These are phyloP conservation scores for Yamadazyma friedrichii DNA, from an alignment of 1,139 yeast species.

Conservation along the genomic window DNA sequence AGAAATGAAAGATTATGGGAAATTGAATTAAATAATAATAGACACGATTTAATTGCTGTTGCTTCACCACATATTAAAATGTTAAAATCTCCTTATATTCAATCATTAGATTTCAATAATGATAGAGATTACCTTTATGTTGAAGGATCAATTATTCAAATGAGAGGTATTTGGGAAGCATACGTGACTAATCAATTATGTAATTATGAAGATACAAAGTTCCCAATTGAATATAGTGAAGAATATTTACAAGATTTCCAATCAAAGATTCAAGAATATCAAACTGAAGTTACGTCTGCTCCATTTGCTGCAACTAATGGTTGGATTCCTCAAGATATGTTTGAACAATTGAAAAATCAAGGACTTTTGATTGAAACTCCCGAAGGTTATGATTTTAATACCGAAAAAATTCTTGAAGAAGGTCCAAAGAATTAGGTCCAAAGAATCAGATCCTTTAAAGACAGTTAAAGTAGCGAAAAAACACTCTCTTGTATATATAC, in stretches of 20 bases:
- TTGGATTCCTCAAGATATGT: constrained; percentile 94
- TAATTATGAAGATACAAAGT: constrained; percentile 38
- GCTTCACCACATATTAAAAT: constrained; percentile 75
- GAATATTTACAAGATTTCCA: constrained; percentile 58
- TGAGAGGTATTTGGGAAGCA: constrained; percentile 73
- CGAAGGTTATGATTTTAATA: constrained; percentile 39
- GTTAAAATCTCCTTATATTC: constrained; percentile 63
- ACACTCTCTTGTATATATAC: background rate
- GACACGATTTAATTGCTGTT: constrained; percentile 69
- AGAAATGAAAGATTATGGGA: constrained; percentile 93
- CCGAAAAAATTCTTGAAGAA: constrained; percentile 37
- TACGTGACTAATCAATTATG: constrained; percentile 64
- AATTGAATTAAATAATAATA: constrained; percentile 60
- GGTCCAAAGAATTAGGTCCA: constrained; percentile 8
- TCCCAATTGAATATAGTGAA: constrained; percentile 61
- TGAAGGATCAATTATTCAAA: constrained; percentile 68
- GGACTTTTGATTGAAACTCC: constrained; percentile 52
- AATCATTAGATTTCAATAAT: constrained; percentile 61
- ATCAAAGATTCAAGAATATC: constrained; percentile 61
- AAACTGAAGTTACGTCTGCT: constrained; percentile 59
- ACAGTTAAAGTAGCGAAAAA: too few species aligned
- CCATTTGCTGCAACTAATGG: constrained; percentile 93
- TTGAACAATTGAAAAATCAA: constrained; percentile 62
- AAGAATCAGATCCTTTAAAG: too few species aligned
- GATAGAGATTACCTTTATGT: constrained; percentile 65